phyloP scores from a whole-genome alignment of 352 stramenopile species.

The Thraustotheca clavata region DNA sequence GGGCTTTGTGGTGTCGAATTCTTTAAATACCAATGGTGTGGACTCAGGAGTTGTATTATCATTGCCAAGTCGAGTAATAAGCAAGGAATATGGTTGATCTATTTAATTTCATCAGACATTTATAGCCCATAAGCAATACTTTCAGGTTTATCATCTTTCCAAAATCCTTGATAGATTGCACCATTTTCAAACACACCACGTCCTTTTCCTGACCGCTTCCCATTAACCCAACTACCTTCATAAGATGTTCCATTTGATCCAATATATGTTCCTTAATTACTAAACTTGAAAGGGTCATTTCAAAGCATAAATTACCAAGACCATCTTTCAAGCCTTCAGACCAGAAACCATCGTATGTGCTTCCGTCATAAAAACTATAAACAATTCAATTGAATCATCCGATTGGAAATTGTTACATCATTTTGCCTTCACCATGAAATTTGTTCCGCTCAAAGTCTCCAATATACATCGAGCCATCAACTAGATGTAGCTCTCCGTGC shows the following conservation, averaged over 20 bases:
- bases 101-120: background rate
- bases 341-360: constrained; percentile 26
- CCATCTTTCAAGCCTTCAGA: constrained; percentile 21
- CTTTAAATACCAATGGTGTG: constrained; percentile 19
- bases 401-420: constrained; percentile 20
- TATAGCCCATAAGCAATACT: background rate
- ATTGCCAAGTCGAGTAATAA: background rate
- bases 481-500: constrained; percentile 29
- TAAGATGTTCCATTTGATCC: constrained; percentile 19
- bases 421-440: constrained; percentile 31
- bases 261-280: constrained; percentile 14
- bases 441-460: constrained; percentile 38
- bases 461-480: constrained; percentile 32
- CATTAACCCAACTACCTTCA: constrained; percentile 36
- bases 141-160: background rate
- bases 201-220: constrained; percentile 29
- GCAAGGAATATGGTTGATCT: background rate
- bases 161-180: constrained; percentile 4
- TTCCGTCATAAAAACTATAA: background rate
- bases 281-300: constrained; percentile 23
- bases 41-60: background rate
- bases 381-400: background rate
- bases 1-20: constrained; percentile 13
- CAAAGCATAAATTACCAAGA: constrained; percentile 21
- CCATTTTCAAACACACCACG: constrained; percentile 2